Conservation (phyloP, 164 flowering plant genomes). For the Sedum album region DNA sequence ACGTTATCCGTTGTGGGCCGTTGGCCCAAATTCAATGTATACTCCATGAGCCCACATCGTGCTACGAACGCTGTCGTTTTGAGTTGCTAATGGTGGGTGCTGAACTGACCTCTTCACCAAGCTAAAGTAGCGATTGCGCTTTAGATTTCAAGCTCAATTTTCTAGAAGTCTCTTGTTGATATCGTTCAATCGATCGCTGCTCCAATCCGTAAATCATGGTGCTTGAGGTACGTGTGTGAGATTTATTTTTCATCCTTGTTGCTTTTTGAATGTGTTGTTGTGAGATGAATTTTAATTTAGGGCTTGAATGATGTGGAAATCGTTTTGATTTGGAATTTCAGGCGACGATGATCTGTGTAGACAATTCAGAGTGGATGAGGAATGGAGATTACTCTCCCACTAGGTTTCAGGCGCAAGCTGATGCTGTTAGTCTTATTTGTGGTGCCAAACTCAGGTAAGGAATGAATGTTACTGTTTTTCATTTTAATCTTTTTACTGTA, state of each 20-base stretch:
- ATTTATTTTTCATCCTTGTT: conserved; percentile 71
- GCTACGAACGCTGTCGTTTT: too few species aligned
- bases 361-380: conserved; percentile 96
- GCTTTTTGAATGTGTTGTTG: not conserved
- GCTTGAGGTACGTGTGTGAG: conserved; percentile 36
- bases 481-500: not conserved
- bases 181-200: too few species aligned
- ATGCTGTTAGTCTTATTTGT: conserved; percentile 88
- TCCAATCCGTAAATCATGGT: conserved; percentile 28
- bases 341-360: conserved; percentile 99
- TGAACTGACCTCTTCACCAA: too few species aligned
- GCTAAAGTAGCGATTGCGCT: not conserved
- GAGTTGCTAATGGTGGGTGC: too few species aligned
- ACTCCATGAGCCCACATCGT: too few species aligned
- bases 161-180: too few species aligned
- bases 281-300: conserved; percentile 10
- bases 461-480: not conserved
- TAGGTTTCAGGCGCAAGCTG: conserved; percentile 84
- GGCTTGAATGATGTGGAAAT: conserved; percentile 9
- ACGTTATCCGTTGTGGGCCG: too few species aligned
- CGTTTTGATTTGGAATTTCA: conserved; percentile 16
- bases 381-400: conserved; percentile 88
- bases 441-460: conserved; percentile 74
- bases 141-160: not conserved
- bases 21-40: too few species aligned